These are phyloP conservation scores for Gossypium gossypioides DNA, from an alignment of 441 rosid species.

Conservation along the genomic window DNA sequence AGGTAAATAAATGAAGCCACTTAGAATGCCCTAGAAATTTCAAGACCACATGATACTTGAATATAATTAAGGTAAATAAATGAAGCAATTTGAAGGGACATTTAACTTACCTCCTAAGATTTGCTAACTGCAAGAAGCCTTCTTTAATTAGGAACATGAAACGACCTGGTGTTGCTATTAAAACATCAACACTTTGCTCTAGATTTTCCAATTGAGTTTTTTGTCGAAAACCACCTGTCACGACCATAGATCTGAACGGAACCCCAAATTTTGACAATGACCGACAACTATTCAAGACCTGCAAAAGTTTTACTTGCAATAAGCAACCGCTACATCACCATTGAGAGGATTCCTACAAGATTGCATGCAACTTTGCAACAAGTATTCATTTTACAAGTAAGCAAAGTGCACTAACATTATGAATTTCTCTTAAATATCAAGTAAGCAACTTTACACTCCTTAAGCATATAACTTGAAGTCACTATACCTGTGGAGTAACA, in stretches of 20 bases:
- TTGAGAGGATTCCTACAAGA: not conserved
- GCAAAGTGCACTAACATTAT: not conserved
- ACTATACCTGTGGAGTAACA: not conserved
- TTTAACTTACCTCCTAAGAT: conserved; percentile 59
- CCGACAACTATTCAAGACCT: conserved; percentile 75
- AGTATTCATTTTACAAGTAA: not conserved
- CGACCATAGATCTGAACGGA: conserved; percentile 81
- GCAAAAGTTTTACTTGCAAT: conserved; percentile 26
- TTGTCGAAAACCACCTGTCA: conserved; percentile 80
- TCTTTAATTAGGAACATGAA: conserved; percentile 64
- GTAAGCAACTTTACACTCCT: not conserved
- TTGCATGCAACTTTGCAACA: not conserved
- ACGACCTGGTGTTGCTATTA: conserved; percentile 89
- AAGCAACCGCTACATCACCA: conserved; percentile 15
- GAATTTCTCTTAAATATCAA: conserved; percentile 4
- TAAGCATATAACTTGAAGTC: not conserved
- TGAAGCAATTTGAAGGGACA: conserved; percentile 10
- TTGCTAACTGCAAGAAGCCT: conserved; percentile 51
- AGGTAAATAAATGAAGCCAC: not conserved
- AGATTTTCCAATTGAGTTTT: conserved; percentile 76
- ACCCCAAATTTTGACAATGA: conserved; percentile 73
- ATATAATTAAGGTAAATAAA: not conserved
- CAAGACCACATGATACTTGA: not conserved
- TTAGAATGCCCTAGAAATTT: not conserved
- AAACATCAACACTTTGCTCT: conserved; percentile 64